phyloP scores from a whole-genome alignment of 2,329 filamentous ascomycete species.

The Waltergamsia citrina region DNA sequence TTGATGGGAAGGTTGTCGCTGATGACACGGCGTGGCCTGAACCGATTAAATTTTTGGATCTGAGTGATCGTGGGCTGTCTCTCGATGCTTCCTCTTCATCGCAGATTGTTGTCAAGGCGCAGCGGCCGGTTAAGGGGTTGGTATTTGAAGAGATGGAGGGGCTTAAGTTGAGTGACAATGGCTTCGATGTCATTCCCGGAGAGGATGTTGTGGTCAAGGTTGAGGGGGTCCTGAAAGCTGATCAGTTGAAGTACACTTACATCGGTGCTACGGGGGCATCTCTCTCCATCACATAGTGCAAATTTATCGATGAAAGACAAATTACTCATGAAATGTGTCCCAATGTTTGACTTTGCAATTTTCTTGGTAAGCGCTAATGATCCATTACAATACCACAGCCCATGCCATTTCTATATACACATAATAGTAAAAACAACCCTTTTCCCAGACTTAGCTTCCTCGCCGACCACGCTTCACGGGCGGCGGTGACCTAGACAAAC shows the following conservation, averaged over 20 bases:
- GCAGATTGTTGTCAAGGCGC: constrained; percentile 18
- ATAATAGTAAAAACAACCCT: background rate
- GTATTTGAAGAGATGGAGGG: constrained; percentile 38
- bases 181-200: constrained; percentile 47
- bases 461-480: constrained; percentile 12
- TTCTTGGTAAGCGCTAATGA: background rate
- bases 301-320: background rate
- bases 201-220: constrained; percentile 13
- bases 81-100: constrained; percentile 18
- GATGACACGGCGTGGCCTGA: constrained; percentile 50
- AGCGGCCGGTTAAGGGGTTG: constrained; percentile 46
- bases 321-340: background rate
- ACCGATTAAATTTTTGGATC: constrained; percentile 49
- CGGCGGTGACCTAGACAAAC: constrained; percentile 13
- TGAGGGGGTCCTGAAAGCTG: constrained; percentile 5
- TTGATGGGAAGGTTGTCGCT: constrained; percentile 26
- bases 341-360: background rate
- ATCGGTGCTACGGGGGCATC: constrained; percentile 8
- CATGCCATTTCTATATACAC: background rate
- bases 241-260: constrained; percentile 8
- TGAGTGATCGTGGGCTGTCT: constrained; percentile 28
- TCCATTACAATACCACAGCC: background rate
- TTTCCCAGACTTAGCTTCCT: background rate
- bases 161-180: constrained; percentile 43
- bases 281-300: background rate